A percentile compares a stretch with the other conserved stretches of the same genome.
These are phyloP conservation scores for Dendrocalamus latiflorus DNA, from an alignment of 202 grass and related monocot genomes.

Conservation along the genomic window DNA sequence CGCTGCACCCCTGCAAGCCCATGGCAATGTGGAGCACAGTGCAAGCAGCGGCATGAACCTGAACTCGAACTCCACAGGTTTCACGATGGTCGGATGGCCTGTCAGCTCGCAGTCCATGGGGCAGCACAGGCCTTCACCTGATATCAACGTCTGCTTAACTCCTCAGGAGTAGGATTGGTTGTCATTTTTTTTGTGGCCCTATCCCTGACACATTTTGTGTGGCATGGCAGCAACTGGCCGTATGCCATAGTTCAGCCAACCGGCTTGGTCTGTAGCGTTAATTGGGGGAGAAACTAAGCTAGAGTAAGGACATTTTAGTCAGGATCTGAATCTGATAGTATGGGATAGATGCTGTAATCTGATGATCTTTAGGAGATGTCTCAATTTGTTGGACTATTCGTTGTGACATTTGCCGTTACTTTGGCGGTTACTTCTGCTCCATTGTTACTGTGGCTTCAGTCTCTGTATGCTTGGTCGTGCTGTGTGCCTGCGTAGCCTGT, in stretches of 20 bases:
- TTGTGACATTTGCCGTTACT: neutral
- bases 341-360: conserved; percentile 3
- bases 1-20: neutral
- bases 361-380: neutral
- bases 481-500: neutral
- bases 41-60: conserved; percentile 26
- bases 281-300: conserved; percentile 25
- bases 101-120: conserved; percentile 34
- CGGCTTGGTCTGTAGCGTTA: neutral
- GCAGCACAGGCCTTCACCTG: conserved; percentile 55
- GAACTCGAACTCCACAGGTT: conserved; percentile 25
- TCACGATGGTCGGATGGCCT: conserved; percentile 58
- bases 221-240: conserved; percentile 28
- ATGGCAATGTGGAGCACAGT: conserved; percentile 9
- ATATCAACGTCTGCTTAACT: conserved; percentile 76
- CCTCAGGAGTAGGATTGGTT: conserved; percentile 45
- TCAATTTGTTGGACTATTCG: neutral
- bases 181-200: neutral
- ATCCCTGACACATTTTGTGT: conserved; percentile 38
- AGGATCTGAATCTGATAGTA: neutral
- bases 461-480: neutral
- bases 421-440: neutral
- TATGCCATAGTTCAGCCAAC: neutral
- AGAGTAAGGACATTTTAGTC: conserved; percentile 12
- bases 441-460: neutral